Evolutionary conservation across 345 rosid species (phyloP), one percentile per base, ranked within the genome.

Genomic region (Eucalyptus camaldulensis): DNA sequence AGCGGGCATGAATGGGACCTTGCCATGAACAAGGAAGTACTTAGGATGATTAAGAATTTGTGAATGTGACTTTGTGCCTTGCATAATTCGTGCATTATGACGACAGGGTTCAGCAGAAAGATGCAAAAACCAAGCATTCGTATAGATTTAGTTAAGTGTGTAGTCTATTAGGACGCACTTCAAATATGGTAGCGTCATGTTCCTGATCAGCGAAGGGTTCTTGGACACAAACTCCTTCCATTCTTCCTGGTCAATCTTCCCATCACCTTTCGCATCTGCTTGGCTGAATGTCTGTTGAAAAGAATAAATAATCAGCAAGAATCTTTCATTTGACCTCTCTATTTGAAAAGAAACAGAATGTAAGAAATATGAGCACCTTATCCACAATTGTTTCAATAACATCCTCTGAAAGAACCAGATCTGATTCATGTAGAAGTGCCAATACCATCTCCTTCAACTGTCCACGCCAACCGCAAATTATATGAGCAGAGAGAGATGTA

Each of bases 371-470:
- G 81, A 65, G 86, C 91, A 96, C 99, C 97, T 95, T 95, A 91
- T 94, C 94, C 16, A 98, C 98, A 80, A 97, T 97, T 37, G 92
- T 85, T 94, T 97, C 96, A 29, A 98, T 94, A 37, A 92, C 86
- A 80, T 97, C 98, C 47, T 96, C 96, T 1, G 97, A 93, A 43
- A 98, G 92, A 21, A 90, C 60, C 56, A 98, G 95, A 67, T 97
- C 98, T 1, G 99, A 97, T 92, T 97, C 99, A 19, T 95, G 94
- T 89, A 96, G 94, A 87, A 97, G 96, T 21, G 98, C 99, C 89
- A 95, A 33, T n/a, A 97, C 99, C 99, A 97, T 97, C 93, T 94
- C 97, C 93, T 93, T 97, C 91, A 97, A 91, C 99, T 97, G 91
- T 85, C 22, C 87, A 40, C 44, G 49, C 27, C 62, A 47, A 47